These are phyloP conservation scores for Lactarius vividus DNA, from an alignment of 768 basidiomycete species.

Conservation along the genomic window DNA sequence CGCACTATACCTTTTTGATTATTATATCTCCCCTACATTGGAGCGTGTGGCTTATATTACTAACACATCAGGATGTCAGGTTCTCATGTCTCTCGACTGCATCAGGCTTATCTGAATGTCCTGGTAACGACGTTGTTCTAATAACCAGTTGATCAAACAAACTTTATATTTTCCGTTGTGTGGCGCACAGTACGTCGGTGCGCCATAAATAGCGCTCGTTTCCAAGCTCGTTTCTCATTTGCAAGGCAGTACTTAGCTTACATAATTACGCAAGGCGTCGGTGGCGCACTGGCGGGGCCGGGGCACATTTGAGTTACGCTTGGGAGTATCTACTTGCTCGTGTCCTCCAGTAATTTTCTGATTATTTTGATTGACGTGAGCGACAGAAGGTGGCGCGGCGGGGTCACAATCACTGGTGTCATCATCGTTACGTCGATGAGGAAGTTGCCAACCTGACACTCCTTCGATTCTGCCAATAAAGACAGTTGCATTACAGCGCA, in stretches of 20 bases:
- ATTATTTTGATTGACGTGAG: neutral
- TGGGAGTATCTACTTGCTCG: too few relatives aligned
- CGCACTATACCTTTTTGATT: neutral
- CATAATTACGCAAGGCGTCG: neutral
- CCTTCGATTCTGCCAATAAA: neutral
- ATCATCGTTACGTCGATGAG: neutral
- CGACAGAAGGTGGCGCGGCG: neutral
- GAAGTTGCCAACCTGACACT: neutral
- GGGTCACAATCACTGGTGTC: neutral
- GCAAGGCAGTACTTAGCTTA: neutral
- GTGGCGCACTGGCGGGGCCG: too few relatives aligned
- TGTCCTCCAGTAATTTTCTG: too few relatives aligned
- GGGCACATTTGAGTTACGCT: too few relatives aligned
- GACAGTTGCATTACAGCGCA: too few relatives aligned
- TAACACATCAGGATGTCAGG: neutral
- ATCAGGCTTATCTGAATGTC: neutral
- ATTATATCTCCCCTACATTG: neutral
- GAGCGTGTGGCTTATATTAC: neutral
- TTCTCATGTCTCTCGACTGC: neutral
- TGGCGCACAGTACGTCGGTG: neutral
- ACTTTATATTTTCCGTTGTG: neutral
- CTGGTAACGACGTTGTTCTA: neutral
- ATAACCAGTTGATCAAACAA: neutral
- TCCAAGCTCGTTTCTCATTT: too few relatives aligned
- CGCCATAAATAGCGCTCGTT: too few relatives aligned